phyloP scores from a whole-genome alignment of 306 rosid genomes.

The Hippophae tibetana region DNA sequence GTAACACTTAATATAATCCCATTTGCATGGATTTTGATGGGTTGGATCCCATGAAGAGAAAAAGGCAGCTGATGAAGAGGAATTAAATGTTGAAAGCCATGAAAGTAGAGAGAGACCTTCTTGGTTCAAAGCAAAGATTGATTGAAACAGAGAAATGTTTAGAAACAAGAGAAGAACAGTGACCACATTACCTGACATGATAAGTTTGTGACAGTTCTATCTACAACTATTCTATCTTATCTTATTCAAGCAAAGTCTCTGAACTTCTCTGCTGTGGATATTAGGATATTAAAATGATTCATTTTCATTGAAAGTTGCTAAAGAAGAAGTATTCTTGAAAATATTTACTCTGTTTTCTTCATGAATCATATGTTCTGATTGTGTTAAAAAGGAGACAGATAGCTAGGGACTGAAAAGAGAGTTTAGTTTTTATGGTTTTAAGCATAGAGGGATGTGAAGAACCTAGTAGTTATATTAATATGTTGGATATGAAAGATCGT shows the following conservation, averaged over 20 bases:
- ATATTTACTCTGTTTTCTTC: conserved; percentile 18
- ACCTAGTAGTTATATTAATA: neutral
- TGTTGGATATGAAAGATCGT: conserved; percentile 7
- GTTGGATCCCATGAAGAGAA: conserved; percentile 81
- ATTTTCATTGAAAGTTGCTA: conserved; percentile 24
- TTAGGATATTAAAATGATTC: conserved; percentile 22
- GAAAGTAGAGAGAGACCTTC: conserved; percentile 83
- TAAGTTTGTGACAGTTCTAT: conserved; percentile 18
- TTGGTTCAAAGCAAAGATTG: conserved; percentile 61
- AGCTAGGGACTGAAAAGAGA: conserved; percentile 19
- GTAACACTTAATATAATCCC: conserved; percentile 77
- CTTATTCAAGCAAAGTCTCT: conserved; percentile 28
- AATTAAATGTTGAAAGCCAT: conserved; percentile 78
- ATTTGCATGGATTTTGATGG: conserved; percentile 62
- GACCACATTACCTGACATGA: conserved; percentile 55
- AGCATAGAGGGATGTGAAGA: conserved; percentile 5
- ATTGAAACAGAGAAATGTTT: conserved; percentile 44
- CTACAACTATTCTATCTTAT: conserved; percentile 50
- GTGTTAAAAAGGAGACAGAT: conserved; percentile 14
- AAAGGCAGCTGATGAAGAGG: conserved; percentile 42
- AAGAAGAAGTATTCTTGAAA: conserved; percentile 12
- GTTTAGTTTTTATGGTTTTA: conserved; percentile 21
- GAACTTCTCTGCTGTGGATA: conserved; percentile 28
- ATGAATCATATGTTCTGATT: conserved; percentile 17
- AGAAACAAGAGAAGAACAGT: conserved; percentile 50